These are phyloP conservation scores for Corylus avellana DNA, from an alignment of 306 rosid genomes.

Conservation along the genomic window DNA sequence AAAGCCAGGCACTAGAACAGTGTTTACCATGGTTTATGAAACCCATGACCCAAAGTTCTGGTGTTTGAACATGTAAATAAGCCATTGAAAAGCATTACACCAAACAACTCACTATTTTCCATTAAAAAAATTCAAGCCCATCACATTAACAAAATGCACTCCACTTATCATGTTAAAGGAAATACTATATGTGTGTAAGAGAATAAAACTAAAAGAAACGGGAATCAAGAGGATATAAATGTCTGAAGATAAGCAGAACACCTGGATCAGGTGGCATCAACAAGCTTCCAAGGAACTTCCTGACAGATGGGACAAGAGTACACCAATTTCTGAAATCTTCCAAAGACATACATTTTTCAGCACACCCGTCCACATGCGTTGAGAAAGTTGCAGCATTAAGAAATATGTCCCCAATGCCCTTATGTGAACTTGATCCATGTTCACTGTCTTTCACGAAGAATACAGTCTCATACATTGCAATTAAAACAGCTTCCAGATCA, in stretches of 20 bases:
- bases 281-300: constrained; percentile 85
- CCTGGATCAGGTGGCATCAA: constrained; percentile 74
- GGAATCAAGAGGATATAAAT: constrained; percentile 8
- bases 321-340: constrained; percentile 89
- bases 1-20: background rate
- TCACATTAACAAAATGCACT: background rate
- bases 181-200: background rate
- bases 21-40: background rate
- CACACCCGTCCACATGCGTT: constrained; percentile 39
- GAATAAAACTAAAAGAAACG: background rate
- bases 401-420: constrained; percentile 54
- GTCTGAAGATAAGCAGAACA: constrained; percentile 25
- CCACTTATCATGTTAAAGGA: background rate
- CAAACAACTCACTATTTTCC: background rate
- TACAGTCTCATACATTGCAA: constrained; percentile 46
- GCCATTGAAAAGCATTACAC: background rate
- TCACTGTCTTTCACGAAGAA: constrained; percentile 48
- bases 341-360: constrained; percentile 56
- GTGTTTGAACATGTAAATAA: background rate
- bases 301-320: constrained; percentile 62
- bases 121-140: background rate
- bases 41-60: background rate
- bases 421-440: constrained; percentile 46
- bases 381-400: constrained; percentile 68
- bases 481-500: constrained; percentile 71